Evolutionary conservation across 768 basidiomycete species (phyloP), one percentile per base, ranked within the genome.

Genomic region (Psilocybe cubensis): DNA sequence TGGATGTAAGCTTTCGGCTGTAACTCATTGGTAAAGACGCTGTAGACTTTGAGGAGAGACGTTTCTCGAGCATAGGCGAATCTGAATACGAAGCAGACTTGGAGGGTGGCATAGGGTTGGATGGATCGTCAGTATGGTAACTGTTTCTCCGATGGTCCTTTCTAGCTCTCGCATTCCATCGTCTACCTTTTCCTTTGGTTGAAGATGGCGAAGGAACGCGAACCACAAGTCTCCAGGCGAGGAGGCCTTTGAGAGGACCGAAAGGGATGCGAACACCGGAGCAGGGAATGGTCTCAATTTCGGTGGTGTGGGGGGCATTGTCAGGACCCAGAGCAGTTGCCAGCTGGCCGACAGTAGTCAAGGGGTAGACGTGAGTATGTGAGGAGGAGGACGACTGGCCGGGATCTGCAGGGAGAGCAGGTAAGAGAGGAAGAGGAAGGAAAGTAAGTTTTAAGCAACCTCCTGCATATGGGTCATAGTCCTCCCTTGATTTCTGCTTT

Each of bases 201-300:
- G 52, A 33, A 17, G 21, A 18, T 14, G 54, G 38, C n/a, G n/a
- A n/a, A 17, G 60, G 61, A 18, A 54, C 46, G 27, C 66, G 64
- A 12, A 71, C 71, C 9, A 70, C 70, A 6, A 72, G 64, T 20
- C 71, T 64, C 71, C 71, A 72, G 12, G 70, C 70, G 8, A 72
- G 57, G 20, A 70, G 66, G 31, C 71, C 71, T 7, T 54, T 59
- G 18, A 72, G 63, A n/a, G 65, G 63, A 14, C 71, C 71, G 38
- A 66, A 56, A 18, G 68, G 63, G 35, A 72, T 69, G 28, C 68
- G 71, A 20, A 73, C 62, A 33, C 72, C 72, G 10, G 72, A 69
- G 43, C 72, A 73, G 17, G 72, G 72, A 42, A 73, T 60, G 21
- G 65, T 57, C 31, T 69, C 70, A 10, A 73, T 70, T 55, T 73